Evolutionary conservation across 2,329 filamentous ascomycete genomes (phyloP), one percentile per base, ranked within the genome.

Genomic region (Verticillium nubilum): DNA sequence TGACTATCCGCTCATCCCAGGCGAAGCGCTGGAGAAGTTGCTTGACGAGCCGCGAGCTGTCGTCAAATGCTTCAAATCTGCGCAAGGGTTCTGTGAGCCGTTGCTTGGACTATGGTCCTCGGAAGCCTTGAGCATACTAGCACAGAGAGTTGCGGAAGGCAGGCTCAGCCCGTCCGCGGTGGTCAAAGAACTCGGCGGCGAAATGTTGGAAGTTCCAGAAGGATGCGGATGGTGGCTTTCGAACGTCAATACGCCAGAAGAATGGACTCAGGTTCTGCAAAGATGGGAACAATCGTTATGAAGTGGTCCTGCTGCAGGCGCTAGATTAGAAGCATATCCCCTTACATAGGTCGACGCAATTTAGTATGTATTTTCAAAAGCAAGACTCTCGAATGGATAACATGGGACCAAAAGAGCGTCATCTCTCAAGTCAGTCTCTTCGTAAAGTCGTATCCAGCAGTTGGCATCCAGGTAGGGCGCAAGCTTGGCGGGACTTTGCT

Each of bases 21-120:
- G 61, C 3, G 55, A 64, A 2, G 65, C 69, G 9, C 57, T 76
- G 2, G 61, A 60, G n/a, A 65, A 67, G 17, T 64, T 75, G 3
- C 59, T 65, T 17, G n/a, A 59, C 3, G 63, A 65, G 5, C 68
- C 67, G n/a, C 56, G 52, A 64, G 52, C 58, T 47, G 66, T 68
- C 0, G 64, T 76, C 25, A 75, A 72, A 3, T 75, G 74, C 60
- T 74, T 73, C 59, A 60, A 63, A 2, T 72, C 73, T 31, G 56
- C 28, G 0, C 60, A 68, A 6, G 70, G 70, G 1, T 66, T 64
- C 29, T 63, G 62, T 54, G 71, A 76, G 65, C 74, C 74, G 3
- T 62, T 75, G 7, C 56, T 76, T n/a, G 69, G 63, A 1, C 66
- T 76, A 4, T 76, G 74, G 74, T 64, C 67, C 3, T 67, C 71